Evolutionary conservation across 805 yeast genomes (phyloP).

Genomic region (Nakazawaea populi): DNA sequence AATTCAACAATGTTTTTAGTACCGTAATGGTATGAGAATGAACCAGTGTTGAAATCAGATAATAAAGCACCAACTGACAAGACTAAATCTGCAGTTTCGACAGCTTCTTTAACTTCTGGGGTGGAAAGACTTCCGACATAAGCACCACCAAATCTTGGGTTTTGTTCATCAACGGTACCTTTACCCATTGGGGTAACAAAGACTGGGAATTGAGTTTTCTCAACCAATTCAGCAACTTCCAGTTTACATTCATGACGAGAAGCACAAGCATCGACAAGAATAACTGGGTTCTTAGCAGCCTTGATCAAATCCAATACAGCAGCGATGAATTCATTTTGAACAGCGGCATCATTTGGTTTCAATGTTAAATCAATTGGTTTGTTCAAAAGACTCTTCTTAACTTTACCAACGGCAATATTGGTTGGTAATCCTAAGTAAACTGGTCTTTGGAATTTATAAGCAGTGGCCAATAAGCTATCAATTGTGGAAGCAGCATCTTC

Average conservation of each 20-base stretch:
- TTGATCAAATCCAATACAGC: constrained; percentile 45
- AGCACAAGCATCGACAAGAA: constrained; percentile 85
- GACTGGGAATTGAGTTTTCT: constrained; percentile 70
- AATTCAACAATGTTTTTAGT: constrained; percentile 73
- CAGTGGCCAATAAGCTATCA: constrained; percentile 69
- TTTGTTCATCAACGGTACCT: constrained; percentile 67
- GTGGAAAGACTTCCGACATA: constrained; percentile 78
- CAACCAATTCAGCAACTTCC: constrained; percentile 60
- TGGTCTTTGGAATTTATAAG: constrained; percentile 70
- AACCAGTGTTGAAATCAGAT: constrained; percentile 89
- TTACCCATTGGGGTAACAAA: constrained; percentile 91
- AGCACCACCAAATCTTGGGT: constrained; percentile 76
- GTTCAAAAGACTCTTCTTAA: constrained; percentile 50
- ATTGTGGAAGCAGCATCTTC: constrained; percentile 62
- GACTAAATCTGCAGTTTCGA: constrained; percentile 69
- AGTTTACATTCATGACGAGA: constrained; percentile 63
- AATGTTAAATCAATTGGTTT: constrained; percentile 60
- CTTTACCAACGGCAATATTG: constrained; percentile 63
- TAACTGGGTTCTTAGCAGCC: constrained; percentile 61
- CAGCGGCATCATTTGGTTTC: constrained; percentile 51
- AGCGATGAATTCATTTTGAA: constrained; percentile 59
- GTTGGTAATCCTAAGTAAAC: constrained; percentile 82
- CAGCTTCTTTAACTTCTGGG: constrained; percentile 66
- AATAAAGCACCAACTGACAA: constrained; percentile 77
- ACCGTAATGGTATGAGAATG: constrained; percentile 62